phyloP scores from a whole-genome alignment of 1,284 basidiomycete species.

The Stereum hirsutum region DNA sequence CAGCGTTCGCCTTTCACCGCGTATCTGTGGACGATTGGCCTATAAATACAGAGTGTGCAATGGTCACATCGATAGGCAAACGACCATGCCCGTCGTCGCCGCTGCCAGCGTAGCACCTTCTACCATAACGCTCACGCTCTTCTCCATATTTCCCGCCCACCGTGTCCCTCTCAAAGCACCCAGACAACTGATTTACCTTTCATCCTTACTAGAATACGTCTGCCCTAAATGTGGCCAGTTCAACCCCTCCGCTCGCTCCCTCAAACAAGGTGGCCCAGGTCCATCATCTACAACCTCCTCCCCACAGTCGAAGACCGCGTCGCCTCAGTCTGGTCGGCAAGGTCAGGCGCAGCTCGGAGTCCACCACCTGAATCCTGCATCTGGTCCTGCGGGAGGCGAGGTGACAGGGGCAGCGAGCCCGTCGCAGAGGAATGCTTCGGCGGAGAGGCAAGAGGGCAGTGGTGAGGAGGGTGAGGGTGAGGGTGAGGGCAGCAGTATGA shows the following conservation, averaged over 20 bases:
- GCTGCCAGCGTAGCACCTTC: too few relatives aligned
- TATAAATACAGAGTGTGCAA: too few relatives aligned
- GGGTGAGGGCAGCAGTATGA: conserved; percentile 2
- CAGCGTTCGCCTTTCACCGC: too few relatives aligned
- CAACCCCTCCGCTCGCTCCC: conserved; percentile 47
- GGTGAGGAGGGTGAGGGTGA: background rate
- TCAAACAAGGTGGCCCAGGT: background rate
- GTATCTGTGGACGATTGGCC: too few relatives aligned
- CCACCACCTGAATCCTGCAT: too few relatives aligned
- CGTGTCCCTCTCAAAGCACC: too few relatives aligned
- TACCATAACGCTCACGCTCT: too few relatives aligned
- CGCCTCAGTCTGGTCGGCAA: background rate
- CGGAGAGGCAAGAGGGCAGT: background rate
- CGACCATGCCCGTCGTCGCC: too few relatives aligned
- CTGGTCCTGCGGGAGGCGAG: too few relatives aligned
- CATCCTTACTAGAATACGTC: conserved; percentile 48
- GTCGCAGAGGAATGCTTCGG: background rate
- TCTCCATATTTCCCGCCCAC: too few relatives aligned
- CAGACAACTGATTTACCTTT: background rate
- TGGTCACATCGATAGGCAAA: too few relatives aligned
- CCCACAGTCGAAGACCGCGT: background rate
- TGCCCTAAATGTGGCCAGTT: conserved; percentile 67
- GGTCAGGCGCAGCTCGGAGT: background rate
- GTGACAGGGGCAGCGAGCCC: too few relatives aligned
- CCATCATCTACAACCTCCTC: background rate